Base-by-base conservation (phyloP, 2,329 filamentous ascomycete species). In the Epichloe amarillans region DNA sequence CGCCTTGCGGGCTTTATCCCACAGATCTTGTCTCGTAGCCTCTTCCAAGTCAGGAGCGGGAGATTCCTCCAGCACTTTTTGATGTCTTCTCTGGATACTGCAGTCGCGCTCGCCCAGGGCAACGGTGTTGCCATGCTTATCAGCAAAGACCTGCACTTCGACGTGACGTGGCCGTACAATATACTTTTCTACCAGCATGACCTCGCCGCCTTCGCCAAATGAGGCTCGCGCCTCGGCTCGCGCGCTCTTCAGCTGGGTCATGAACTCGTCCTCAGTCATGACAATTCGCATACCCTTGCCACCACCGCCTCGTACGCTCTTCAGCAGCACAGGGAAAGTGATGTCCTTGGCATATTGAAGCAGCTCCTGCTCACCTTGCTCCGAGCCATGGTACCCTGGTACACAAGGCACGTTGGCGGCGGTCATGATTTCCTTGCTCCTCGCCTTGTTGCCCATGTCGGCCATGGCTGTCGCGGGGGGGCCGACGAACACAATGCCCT, bases 391-490 rank as follows among this genome's bases (percentile, higher is more conserved):
- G 62, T 98, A 98, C 0, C 93, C 93, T 0, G 93, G 93, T 46
- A 98, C 93, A 61, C 93, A 97, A 4, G 90, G 90, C 3, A 98
- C 93, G 8, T 89, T 88, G n/a, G 93, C 91, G 4, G 82, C 81
- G 36, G 80, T 88, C 93, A 98, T 97, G 63, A 98, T 96, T 64
- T 95, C 86, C 68, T 98, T 98, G 49, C 87, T 93, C 53, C 86
- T 77, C 50, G 84, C 89, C 72, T 96, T 95, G 70, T 95, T 88
- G 47, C 90, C 90, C 90, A 96, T 95, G 53, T 89, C 88, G 52
- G 84, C 73, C 62, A 86, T 89, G 58, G 90, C 90, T 48, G 80
- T 76, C 30, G 83, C 82, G 3, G 93, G 89, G 1, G 93, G 1
- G 93, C 93, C 93, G 60, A 98, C 94, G 64, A 98, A 98, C 50